These are phyloP conservation scores for Podospora pseudopauciseta DNA, from an alignment of 495 filamentous ascomycete species.

Conservation along the genomic window DNA sequence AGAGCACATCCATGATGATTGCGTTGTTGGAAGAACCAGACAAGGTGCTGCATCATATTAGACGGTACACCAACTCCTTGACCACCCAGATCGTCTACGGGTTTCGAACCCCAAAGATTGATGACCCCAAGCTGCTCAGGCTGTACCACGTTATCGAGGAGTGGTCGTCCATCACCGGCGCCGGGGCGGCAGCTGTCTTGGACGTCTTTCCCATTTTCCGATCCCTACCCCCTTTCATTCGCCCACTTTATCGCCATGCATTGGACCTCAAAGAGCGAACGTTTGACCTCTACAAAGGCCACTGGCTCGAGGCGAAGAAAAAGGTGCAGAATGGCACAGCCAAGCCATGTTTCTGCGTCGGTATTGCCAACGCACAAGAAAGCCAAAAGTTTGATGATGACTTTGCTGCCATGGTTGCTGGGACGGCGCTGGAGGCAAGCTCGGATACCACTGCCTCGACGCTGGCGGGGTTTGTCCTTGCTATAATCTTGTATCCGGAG, in stretches of 20 bases:
- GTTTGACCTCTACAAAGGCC: not conserved
- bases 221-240: constrained; percentile 27
- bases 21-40: constrained; percentile 24
- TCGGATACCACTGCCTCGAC: constrained; percentile 42
- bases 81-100: constrained; percentile 45
- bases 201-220: constrained; percentile 19
- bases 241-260: not conserved
- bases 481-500: constrained; percentile 42
- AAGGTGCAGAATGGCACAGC: constrained; percentile 1
- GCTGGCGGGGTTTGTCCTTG: constrained; percentile 51
- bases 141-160: not conserved
- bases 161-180: not conserved
- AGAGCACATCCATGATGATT: constrained; percentile 24
- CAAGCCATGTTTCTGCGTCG: constrained; percentile 19
- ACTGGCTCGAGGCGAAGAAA: constrained; percentile 10
- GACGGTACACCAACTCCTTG: constrained; percentile 41
- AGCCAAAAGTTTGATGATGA: constrained; percentile 22
- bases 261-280: not conserved
- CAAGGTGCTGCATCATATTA: constrained; percentile 24
- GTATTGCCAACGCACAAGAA: constrained; percentile 22
- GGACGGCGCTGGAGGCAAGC: constrained; percentile 45
- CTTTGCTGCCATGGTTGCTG: constrained; percentile 29
- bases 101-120: constrained; percentile 30
- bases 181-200: constrained; percentile 6
- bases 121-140: not conserved